Conservation (phyloP, 306 rosid species). For the Begonia loranthoides region DNA sequence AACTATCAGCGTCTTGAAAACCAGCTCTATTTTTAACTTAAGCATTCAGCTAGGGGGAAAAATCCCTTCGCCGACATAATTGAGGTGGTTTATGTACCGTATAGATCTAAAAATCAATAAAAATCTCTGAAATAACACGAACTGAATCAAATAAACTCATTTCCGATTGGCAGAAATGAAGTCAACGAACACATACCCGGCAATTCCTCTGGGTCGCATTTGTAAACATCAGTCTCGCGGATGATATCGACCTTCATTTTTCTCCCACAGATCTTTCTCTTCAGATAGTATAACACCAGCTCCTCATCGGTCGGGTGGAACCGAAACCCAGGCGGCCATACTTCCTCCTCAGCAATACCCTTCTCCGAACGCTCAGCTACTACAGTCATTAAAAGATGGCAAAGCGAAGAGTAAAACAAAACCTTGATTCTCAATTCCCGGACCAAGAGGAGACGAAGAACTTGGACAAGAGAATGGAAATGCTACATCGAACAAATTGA, state of each 20-base stretch:
- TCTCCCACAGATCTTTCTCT: conserved; percentile 68
- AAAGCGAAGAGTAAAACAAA: background rate
- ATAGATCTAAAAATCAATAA: background rate
- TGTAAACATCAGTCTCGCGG: conserved; percentile 68
- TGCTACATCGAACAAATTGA: background rate
- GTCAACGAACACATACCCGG: conserved; percentile 40
- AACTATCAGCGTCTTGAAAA: no score
- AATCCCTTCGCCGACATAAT: no score
- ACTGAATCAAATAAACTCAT: background rate
- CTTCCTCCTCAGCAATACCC: conserved; percentile 11
- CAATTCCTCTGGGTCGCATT: conserved; percentile 87
- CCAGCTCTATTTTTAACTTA: no score
- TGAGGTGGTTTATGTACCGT: no score
- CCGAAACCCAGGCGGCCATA: conserved; percentile 81
- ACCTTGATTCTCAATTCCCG: background rate
- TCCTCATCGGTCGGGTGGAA: conserved; percentile 96
- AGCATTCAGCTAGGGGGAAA: no score
- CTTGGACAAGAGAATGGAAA: background rate
- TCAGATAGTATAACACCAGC: conserved; percentile 58
- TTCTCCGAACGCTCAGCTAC: no score
- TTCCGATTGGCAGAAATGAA: no score
- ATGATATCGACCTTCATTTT: conserved; percentile 51
- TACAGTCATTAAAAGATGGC: no score
- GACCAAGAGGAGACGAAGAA: background rate
- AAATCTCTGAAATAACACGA: background rate